These are phyloP conservation scores for Meira miltonrushii DNA, from an alignment of 1,284 basidiomycete species.

Conservation along the genomic window DNA sequence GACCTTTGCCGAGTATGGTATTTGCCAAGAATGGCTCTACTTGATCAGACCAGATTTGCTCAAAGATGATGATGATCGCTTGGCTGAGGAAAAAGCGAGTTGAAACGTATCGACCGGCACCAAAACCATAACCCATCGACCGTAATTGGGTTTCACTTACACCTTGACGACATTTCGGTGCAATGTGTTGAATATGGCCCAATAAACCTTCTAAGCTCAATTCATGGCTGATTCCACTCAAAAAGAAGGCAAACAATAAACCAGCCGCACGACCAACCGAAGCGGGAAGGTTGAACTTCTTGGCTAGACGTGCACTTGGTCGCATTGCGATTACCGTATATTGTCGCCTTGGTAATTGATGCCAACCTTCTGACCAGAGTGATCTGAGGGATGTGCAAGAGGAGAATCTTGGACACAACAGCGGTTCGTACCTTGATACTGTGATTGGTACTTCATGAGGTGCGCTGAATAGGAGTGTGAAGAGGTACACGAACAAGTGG, in stretches of 20 bases:
- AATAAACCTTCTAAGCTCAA: not conserved
- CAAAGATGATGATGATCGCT: not conserved
- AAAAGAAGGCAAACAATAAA: not conserved
- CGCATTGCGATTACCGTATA: too few species aligned
- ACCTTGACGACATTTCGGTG: not conserved
- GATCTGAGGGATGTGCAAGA: not conserved
- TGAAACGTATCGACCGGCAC: not conserved
- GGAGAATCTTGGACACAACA: not conserved
- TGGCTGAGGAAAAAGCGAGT: slow-evolving; percentile 1
- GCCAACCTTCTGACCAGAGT: slow-evolving; percentile 6
- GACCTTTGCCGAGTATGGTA: not conserved
- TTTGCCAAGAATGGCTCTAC: not conserved
- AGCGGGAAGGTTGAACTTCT: not conserved
- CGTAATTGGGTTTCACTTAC: not conserved
- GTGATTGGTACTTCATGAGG: not conserved
- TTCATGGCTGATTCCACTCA: slow-evolving; percentile 5
- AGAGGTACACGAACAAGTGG: not conserved
- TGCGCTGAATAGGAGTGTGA: not conserved
- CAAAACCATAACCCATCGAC: not conserved
- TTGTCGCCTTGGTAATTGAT: not conserved
- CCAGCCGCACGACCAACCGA: not conserved
- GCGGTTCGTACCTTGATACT: not conserved
- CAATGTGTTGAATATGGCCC: not conserved
- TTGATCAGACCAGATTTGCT: not conserved
- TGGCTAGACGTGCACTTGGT: not conserved